A percentile compares a stretch with the other conserved stretches of the same genome.
Evolutionary conservation across 257 asterid genomes (phyloP).

Genomic region (Ophiorrhiza pumila): DNA sequence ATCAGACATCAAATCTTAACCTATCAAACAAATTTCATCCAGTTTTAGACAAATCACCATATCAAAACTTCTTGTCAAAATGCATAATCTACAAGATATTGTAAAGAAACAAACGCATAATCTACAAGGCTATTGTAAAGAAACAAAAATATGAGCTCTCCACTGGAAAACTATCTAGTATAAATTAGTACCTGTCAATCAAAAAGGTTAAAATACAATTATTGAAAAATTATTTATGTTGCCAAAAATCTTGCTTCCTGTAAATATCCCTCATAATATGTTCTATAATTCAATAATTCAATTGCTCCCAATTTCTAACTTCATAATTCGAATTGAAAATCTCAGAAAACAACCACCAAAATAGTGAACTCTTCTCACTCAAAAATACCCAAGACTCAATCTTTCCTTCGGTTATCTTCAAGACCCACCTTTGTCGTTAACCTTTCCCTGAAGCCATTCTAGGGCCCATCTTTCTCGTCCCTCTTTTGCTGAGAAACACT

Average conservation of each 20-base stretch:
- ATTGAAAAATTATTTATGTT: constrained; percentile 27
- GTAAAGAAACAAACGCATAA: neutral
- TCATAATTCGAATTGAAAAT: constrained; percentile 1
- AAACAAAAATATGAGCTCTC: neutral
- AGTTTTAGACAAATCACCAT: neutral
- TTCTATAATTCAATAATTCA: constrained; percentile 18
- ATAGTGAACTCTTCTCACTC: constrained; percentile 13
- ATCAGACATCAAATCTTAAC: neutral
- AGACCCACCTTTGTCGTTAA: neutral
- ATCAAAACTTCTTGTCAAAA: neutral
- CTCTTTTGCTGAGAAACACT: constrained; percentile 27
- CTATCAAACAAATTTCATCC: neutral
- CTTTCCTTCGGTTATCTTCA: constrained; percentile 8
- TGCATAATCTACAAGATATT: neutral
- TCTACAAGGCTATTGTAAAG: neutral
- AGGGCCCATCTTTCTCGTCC: constrained; percentile 8
- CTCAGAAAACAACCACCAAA: neutral
- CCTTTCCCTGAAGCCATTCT: neutral
- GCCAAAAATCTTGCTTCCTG: constrained; percentile 18
- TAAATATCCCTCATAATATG: constrained; percentile 25
- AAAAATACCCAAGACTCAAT: constrained; percentile 16
- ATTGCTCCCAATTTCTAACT: constrained; percentile 1
- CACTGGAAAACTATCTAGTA: neutral
- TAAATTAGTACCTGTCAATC: neutral
- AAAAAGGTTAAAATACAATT: constrained; percentile 16